These are phyloP conservation scores for Candida frijolesensis DNA, from an alignment of 1,139 yeast species.

Conservation along the genomic window DNA sequence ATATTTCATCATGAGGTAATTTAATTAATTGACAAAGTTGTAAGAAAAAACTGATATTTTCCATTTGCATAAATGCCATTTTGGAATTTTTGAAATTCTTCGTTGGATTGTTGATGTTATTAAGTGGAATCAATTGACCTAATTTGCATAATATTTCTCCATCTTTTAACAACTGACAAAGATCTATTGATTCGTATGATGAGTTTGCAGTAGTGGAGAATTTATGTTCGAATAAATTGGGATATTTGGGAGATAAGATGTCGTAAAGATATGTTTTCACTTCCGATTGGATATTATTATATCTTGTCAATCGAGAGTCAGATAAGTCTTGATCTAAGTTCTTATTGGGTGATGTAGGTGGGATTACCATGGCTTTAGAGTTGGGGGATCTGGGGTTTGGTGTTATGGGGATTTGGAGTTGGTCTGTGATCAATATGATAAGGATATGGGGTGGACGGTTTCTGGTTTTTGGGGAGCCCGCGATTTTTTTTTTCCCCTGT, in stretches of 20 bases:
- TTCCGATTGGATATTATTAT: constrained; percentile 45
- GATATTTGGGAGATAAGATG: constrained; percentile 13
- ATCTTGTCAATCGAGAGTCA: constrained; percentile 50
- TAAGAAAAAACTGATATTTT: constrained; percentile 75
- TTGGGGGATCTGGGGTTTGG: neutral
- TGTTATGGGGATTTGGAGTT: too few species aligned
- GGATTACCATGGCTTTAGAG: neutral
- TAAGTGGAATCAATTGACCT: constrained; percentile 33
- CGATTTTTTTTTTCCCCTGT: neutral
- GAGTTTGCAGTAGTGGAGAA: constrained; percentile 9
- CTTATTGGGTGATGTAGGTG: neutral
- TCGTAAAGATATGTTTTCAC: constrained; percentile 53
- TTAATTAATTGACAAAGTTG: constrained; percentile 62
- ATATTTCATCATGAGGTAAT: constrained; percentile 80
- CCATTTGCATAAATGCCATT: constrained; percentile 90
- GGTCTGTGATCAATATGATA: too few species aligned
- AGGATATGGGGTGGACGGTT: too few species aligned
- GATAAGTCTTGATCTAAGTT: constrained; percentile 61
- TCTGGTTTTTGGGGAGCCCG: too few species aligned
- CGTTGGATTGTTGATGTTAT: constrained; percentile 40
- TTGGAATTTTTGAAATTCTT: constrained; percentile 58
- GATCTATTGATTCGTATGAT: constrained; percentile 5
- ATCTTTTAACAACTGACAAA: constrained; percentile 55
- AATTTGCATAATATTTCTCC: constrained; percentile 66
- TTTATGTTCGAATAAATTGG: constrained; percentile 14